Conservation (phyloP, 2,329 filamentous ascomycete genomes). For the Pestalotiopsis sp. region DNA sequence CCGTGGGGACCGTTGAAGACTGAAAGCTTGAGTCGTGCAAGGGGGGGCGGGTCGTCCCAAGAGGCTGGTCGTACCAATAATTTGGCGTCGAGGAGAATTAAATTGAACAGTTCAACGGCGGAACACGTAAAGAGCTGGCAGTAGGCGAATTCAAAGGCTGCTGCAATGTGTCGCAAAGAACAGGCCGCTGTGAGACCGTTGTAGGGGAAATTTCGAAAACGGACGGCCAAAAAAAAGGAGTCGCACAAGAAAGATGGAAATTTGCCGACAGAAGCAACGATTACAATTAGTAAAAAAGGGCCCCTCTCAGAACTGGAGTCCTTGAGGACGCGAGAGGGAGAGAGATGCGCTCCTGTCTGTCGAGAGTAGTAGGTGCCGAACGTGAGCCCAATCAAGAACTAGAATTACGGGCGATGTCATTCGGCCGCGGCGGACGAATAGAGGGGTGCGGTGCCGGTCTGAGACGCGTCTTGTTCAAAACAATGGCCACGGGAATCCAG, state of each 20-base stretch:
- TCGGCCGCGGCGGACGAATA: not conserved
- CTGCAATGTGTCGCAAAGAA: not conserved
- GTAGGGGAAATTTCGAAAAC: not conserved
- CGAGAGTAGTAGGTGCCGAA: not conserved
- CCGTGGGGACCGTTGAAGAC: conserved; percentile 1
- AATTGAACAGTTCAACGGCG: not conserved
- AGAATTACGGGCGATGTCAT: not conserved
- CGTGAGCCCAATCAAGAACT: not conserved
- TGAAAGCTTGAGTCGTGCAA: not conserved
- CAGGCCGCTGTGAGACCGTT: not conserved
- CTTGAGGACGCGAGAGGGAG: not conserved
- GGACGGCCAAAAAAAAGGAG: not conserved
- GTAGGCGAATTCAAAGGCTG: not conserved
- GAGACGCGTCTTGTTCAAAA: conserved; percentile 18
- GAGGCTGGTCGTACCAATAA: not conserved
- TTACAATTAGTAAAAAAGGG: not conserved
- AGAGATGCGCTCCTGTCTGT: not conserved
- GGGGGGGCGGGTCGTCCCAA: not conserved
- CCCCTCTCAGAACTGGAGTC: not conserved
- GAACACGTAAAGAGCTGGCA: not conserved
- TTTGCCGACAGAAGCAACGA: not conserved
- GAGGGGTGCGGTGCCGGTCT: conserved; percentile 1
- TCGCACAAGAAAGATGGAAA: not conserved
- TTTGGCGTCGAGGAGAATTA: not conserved
- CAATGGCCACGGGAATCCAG: conserved; percentile 18